Evolutionary conservation across 495 filamentous ascomycete species (phyloP).

Genomic region (Rhypophila decipiens): DNA sequence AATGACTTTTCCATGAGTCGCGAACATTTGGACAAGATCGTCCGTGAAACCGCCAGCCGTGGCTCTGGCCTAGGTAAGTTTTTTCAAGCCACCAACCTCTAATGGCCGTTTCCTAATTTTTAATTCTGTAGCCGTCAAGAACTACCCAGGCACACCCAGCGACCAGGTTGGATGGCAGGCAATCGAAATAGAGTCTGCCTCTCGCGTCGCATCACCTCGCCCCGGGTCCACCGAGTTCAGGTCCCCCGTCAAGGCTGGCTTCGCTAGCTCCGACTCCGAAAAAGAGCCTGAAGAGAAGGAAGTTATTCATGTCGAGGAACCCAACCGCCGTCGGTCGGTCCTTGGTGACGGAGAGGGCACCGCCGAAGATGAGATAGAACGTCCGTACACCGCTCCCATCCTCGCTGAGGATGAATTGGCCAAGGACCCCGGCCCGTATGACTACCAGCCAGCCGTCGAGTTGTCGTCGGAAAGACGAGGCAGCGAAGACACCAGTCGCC

Average conservation of each 20-base stretch:
- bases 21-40: conserved; percentile 86
- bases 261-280: conserved; percentile 15
- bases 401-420: conserved; percentile 86
- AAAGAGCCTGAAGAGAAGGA: conserved; percentile 42
- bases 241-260: conserved; percentile 16
- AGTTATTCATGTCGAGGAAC: conserved; percentile 72
- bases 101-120: conserved; percentile 1
- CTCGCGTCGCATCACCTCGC: conserved; percentile 60
- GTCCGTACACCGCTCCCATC: conserved; percentile 62
- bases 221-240: conserved; percentile 40
- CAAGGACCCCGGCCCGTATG: conserved; percentile 55
- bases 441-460: conserved; percentile 61
- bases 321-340: conserved; percentile 56
- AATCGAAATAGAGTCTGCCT: conserved; percentile 68
- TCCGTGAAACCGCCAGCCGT: conserved; percentile 60
- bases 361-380: conserved; percentile 38
- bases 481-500: conserved; percentile 56
- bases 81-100: not conserved
- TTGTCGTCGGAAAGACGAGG: conserved; percentile 55
- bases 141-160: conserved; percentile 58
- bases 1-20: conserved; percentile 85
- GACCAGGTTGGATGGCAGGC: conserved; percentile 78
- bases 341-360: conserved; percentile 45
- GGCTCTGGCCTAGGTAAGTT: conserved; percentile 60
- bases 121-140: conserved; percentile 34